These are phyloP conservation scores for Colletotrichum falcatum DNA, from an alignment of 2,329 filamentous ascomycete species.

Conservation along the genomic window DNA sequence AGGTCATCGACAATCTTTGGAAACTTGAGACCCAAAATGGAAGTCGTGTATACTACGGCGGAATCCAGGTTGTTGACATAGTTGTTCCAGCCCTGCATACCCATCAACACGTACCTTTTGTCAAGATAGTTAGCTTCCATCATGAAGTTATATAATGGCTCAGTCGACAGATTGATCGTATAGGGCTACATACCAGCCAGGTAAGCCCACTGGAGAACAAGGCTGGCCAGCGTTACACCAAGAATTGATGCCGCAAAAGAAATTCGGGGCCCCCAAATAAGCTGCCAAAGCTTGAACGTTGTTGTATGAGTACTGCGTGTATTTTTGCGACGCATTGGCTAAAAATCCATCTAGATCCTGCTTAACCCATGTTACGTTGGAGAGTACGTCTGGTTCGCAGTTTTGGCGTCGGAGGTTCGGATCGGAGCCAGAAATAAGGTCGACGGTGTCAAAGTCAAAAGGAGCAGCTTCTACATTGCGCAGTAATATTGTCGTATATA, in stretches of 20 bases:
- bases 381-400: not conserved
- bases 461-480: not conserved
- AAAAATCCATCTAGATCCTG: conserved; percentile 3
- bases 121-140: not conserved
- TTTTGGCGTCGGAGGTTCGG: not conserved
- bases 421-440: not conserved
- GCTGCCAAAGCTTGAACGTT: conserved; percentile 37
- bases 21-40: conserved; percentile 3
- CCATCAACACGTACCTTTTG: conserved; percentile 33
- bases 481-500: not conserved
- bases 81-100: conserved; percentile 35
- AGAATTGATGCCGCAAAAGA: conserved; percentile 35
- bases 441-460: rapidly evolving
- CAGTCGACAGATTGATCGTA: no score
- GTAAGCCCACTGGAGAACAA: conserved; percentile 35
- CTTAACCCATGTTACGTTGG: conserved; percentile 15
- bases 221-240: conserved; percentile 41
- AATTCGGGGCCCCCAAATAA: conserved; percentile 38
- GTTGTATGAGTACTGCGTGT: conserved; percentile 12
- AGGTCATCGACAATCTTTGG: conserved; percentile 1
- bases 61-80: conserved; percentile 38
- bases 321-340: not conserved
- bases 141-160: not conserved
- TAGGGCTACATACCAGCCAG: conserved; percentile 26
- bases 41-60: conserved; percentile 5